Base-by-base conservation (phyloP, 768 basidiomycete species). In the Hysterangium stoloniferum region DNA sequence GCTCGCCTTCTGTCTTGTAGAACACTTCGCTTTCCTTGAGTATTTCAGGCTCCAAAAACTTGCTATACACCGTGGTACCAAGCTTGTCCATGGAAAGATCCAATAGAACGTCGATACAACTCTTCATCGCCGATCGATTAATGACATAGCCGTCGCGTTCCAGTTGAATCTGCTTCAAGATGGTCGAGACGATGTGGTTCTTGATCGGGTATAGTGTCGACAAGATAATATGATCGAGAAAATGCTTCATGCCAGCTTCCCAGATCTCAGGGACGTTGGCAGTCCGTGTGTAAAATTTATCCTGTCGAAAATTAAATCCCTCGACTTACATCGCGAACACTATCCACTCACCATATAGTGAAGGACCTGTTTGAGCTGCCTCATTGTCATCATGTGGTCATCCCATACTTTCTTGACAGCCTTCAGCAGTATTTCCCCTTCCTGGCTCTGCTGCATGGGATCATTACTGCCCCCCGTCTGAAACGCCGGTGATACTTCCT, bases 111-210 rank as follows among this genome's bases (percentile, higher is more conserved):
- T 92, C 88, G 19, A 94, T 82, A 55, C 86, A 91, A 57, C 85
- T 86, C 60, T 89, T 86, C 45, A 97, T 80, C 2, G 88, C 82
- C 1, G 91, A 90, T n/a, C 87, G 84, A 60, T 89, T 90, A 60
- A 98, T 91, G 40, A 78, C 78, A 61, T 86, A 87, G 22, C 93
- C 93, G 55, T 94, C 86, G 13, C 96, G 84, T 60, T 99, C 96
- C 47, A 90, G 80, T 54, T 81, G 86, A 48, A 99, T 82, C 67
- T 94, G 87, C 27, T 77, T 77, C 42, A 98, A 74, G 45, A 97
- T 74, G n/a, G 90, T 88, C 8, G 76, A 70, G 54, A 90, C 73
- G 55, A 98, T 66, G 58, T 92, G 87, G 27, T 82, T 79, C 58
- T 86, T 81, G 67, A 98, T 94, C 43, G 91, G 83, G 35, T 80